Conservation (phyloP, 768 basidiomycete species). For the Rhodotorula babjevae region DNA sequence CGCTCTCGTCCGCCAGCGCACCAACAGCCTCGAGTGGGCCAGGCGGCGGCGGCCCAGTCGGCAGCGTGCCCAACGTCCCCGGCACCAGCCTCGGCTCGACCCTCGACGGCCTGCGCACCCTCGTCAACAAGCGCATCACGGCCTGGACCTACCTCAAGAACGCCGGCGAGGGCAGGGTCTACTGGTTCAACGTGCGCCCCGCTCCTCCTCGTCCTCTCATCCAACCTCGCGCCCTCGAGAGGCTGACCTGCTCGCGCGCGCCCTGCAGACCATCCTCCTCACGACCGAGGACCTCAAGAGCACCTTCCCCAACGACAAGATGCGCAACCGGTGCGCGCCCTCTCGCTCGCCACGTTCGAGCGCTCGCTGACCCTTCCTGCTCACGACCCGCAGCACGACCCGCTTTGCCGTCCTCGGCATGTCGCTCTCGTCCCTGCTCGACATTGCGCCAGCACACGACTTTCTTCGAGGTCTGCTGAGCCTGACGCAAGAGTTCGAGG, state of each 20-base stretch:
- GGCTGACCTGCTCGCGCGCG: background rate
- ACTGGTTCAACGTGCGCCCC: slow-evolving; percentile 28
- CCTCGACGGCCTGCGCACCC: slow-evolving; percentile 48
- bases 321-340: slow-evolving; percentile 66
- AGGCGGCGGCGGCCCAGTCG: background rate
- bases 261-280: slow-evolving; percentile 68
- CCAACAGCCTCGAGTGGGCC: background rate
- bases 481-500: slow-evolving; percentile 39
- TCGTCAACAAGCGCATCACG: slow-evolving; percentile 76
- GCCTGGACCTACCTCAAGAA: slow-evolving; percentile 79
- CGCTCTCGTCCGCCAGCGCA: background rate
- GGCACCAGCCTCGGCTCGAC: background rate
- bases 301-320: slow-evolving; percentile 66
- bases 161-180: slow-evolving; percentile 75
- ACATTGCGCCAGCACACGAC: slow-evolving; percentile 73
- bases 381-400: slow-evolving; percentile 56
- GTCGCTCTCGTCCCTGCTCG: slow-evolving; percentile 75
- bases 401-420: slow-evolving; percentile 81
- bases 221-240: background rate
- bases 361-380: background rate
- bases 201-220: background rate
- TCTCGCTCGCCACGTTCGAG: no score
- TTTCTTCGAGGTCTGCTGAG: slow-evolving; percentile 64
- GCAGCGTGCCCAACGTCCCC: slow-evolving; percentile 25
- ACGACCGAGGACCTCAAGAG: slow-evolving; percentile 67